Evolutionary conservation across 75 land plant species (phyloP), one percentile per base, ranked within the genome.

Genomic region (Pinus taeda): DNA sequence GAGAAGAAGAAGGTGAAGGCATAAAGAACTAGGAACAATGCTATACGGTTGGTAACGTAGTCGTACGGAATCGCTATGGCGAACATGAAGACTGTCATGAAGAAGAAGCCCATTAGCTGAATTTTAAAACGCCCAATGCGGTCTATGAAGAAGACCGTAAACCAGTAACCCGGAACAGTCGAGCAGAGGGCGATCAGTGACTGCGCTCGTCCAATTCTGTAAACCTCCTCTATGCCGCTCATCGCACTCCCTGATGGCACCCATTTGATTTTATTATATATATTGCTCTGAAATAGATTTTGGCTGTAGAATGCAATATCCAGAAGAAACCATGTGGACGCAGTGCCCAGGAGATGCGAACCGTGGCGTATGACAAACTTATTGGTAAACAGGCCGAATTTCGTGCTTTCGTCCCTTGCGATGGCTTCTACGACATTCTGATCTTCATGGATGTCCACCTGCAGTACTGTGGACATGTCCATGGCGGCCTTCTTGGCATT

Each of bases 81-180:
- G 6, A 85, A 76, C 86, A 85, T 83, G 86, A 85, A 85, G 55
- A 11, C 55, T 49, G 55, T 49, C 55, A 49, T 49, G 12, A 49
- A 9, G 53, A 81, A 39, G 75, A 83, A 83, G 11, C 85, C 83
- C 57, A 81, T 82, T 0, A 49, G 76, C 57, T 80, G 83, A 74
- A 82, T 81, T 21, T 24, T 21, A 29, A 45, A 66, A 6, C 86
- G 49, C 37, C 85, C 85, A 33, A 82, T 72, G 21, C 39, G 18
- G 76, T 82, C 85, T 22, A 84, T 74, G 73, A 74, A 24, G 42
- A 22, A 49, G 33, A 84, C 81, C 2, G 86, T 83, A 74, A 84
- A 58, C 85, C 86, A 84, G 80, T 83, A 83, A 62, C 86, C 86
- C 0, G 86, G 85, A 2, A 84, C 76, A 26, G 86, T 84, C 36